Conservation (phyloP, 2,329 filamentous ascomycete genomes). For the Cladosporium colombiae region DNA sequence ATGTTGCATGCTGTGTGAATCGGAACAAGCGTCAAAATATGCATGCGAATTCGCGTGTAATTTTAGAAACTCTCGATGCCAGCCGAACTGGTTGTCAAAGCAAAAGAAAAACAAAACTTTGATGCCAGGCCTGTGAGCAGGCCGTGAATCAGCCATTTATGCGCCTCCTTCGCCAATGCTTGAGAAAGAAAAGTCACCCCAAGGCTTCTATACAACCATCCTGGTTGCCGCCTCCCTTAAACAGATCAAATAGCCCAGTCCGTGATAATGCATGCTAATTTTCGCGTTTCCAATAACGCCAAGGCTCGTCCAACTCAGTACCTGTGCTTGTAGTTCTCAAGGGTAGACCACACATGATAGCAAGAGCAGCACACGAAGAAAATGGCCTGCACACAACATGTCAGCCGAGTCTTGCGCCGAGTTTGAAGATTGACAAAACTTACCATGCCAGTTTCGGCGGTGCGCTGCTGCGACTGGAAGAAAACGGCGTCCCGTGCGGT, state of each 20-base stretch:
- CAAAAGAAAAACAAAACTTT: constrained; percentile 10
- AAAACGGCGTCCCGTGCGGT: constrained; percentile 89
- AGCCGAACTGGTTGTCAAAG: not conserved
- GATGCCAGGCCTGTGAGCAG: not conserved
- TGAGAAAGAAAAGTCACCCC: not conserved
- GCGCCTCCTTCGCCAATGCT: constrained; percentile 17
- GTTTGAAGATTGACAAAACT: constrained; percentile 40
- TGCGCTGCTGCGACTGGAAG: constrained; percentile 98
- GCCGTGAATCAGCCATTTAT: constrained; percentile 1
- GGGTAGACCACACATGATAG: constrained; percentile 72
- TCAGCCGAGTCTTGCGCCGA: constrained; percentile 20
- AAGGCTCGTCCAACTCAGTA: not conserved
- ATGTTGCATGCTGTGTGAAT: not conserved
- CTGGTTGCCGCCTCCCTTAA: not conserved
- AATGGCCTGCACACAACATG: constrained; percentile 42
- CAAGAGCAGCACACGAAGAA: constrained; percentile 84
- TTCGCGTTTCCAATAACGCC: not conserved
- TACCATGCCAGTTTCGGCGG: constrained; percentile 97
- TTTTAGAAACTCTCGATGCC: not conserved
- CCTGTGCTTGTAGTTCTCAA: constrained; percentile 26
- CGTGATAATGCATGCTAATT: not conserved
- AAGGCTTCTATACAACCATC: not conserved
- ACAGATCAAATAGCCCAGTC: not conserved
- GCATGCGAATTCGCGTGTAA: not conserved
- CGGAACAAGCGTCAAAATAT: not conserved